Evolutionary conservation across 192 early-diverging fungal species (phyloP), one percentile per base, ranked within the genome.

Genomic region (Dissophora globulifera): DNA sequence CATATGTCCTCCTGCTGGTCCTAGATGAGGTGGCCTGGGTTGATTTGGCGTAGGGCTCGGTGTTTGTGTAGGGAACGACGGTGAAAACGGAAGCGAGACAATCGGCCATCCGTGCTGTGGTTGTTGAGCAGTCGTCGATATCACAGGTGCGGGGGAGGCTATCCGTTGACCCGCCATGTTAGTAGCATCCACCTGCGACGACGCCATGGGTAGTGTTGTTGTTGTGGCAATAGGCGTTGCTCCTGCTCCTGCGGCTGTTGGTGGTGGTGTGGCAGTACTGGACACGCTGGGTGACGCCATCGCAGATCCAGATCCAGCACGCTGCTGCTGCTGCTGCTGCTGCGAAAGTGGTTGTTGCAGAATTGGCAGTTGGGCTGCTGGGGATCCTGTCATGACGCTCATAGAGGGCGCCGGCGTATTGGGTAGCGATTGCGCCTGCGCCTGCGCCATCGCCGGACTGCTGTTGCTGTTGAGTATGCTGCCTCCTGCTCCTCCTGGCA

Each of bases 381-480:
- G 69, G n/a, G 69, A 71, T 23, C 60, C 60, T 20, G 60, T 19
- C 26, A 46, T 38, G n/a, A 33, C 26, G 17, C 50, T 26, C 6
- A 49, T 10, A 20, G 69, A 54, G n/a, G 69, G 62, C 8, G 51
- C 17, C 2, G 69, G 60, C 16, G 60, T 55, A 10, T 60, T 43
- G 5, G 33, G 58, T 31, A 62, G 67, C 25, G 52, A 25, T n/a
- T 62, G 59, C 8, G 30, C 50, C 35, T 70, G 69, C 19, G 69
- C 50, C 35, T 70, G 69, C 19, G 69, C 51, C 26, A 62, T 26
- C 17, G 69, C 69, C 15, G 69, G 69, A 42, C 69, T 71, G 20
- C 30, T 62, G 46, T 30, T 35, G 12, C 35, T 43, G 19, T 60
- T 52, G n/a, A n/a, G n/a, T n/a, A n/a, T n/a, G n/a, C n/a, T n/a